Evolutionary conservation across 208 protist species (phyloP).

Genomic region (Crithidia thermophila): DNA sequence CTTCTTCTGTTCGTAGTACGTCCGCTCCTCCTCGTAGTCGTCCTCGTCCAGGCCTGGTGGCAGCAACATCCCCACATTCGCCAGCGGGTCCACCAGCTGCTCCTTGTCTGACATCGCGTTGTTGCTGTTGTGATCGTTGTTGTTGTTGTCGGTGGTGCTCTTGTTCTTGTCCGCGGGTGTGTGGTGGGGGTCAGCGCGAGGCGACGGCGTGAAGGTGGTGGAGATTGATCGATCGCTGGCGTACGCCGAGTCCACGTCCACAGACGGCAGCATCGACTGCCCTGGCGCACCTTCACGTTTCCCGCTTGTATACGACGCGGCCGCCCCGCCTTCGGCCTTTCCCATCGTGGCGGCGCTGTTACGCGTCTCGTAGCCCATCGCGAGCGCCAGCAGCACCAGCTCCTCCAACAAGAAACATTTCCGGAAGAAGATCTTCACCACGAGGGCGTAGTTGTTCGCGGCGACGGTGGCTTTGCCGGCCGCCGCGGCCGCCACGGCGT

Average conservation of each 20-base stretch:
- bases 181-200: too few relatives aligned
- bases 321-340: background rate
- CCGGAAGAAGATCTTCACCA: constrained; percentile 50
- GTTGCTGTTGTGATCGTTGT: background rate
- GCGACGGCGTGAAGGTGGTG: too few relatives aligned
- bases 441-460: constrained; percentile 58
- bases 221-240: background rate
- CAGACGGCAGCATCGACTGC: background rate
- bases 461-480: constrained; percentile 41
- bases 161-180: too few relatives aligned
- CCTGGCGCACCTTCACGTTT: too few relatives aligned
- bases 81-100: constrained; percentile 14
- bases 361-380: constrained; percentile 28
- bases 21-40: constrained; percentile 50
- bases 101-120: background rate
- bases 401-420: constrained; percentile 69
- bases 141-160: background rate
- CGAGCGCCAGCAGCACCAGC: constrained; percentile 38
- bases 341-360: background rate
- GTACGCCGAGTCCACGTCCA: background rate
- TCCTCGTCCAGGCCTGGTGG: constrained; percentile 56
- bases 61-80: constrained; percentile 31
- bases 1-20: constrained; percentile 24
- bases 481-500: constrained; percentile 36
- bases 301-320: too few relatives aligned